Conservation (phyloP, 2,329 filamentous ascomycete species). For the Onygenales sp. region DNA sequence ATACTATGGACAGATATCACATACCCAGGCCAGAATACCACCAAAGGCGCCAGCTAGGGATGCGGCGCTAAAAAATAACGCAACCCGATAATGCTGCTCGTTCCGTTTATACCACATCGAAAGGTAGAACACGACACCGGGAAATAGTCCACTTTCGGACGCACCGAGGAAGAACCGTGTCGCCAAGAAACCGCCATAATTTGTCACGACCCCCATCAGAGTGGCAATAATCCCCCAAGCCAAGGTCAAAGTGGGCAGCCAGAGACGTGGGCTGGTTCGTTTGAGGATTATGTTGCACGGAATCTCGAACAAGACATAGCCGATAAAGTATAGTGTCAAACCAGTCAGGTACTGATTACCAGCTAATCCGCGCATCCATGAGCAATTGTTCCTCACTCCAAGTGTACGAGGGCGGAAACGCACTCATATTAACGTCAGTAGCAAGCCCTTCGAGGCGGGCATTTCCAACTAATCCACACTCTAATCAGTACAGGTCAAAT, state of each 20-base stretch:
- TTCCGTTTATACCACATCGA: slow-evolving; percentile 48
- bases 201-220: slow-evolving; percentile 36
- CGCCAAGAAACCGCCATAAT: slow-evolving; percentile 35
- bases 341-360: slow-evolving; percentile 32
- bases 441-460: slow-evolving; percentile 29
- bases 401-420: slow-evolving; percentile 2
- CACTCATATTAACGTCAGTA: slow-evolving; percentile 29
- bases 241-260: slow-evolving; percentile 36
- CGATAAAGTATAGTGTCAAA: slow-evolving; percentile 29
- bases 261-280: slow-evolving; percentile 27
- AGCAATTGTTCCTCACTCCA: too few relatives aligned
- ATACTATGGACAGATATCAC: slow-evolving; percentile 12
- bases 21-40: slow-evolving; percentile 45
- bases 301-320: slow-evolving; percentile 31
- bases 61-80: slow-evolving; percentile 45
- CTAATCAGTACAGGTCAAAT: neutral
- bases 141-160: slow-evolving; percentile 44
- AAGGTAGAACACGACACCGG: slow-evolving; percentile 39
- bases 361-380: slow-evolving; percentile 12
- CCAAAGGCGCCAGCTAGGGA: slow-evolving; percentile 47
- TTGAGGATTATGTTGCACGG: slow-evolving; percentile 35
- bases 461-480: slow-evolving; percentile 25
- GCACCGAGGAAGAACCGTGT: slow-evolving; percentile 41
- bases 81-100: slow-evolving; percentile 50
- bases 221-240: slow-evolving; percentile 40